A percentile compares a stretch with the other conserved stretches of the same genome.
phyloP scores from a whole-genome alignment of 257 asterid genomes.

The Nicotiana tomentosiformis region DNA sequence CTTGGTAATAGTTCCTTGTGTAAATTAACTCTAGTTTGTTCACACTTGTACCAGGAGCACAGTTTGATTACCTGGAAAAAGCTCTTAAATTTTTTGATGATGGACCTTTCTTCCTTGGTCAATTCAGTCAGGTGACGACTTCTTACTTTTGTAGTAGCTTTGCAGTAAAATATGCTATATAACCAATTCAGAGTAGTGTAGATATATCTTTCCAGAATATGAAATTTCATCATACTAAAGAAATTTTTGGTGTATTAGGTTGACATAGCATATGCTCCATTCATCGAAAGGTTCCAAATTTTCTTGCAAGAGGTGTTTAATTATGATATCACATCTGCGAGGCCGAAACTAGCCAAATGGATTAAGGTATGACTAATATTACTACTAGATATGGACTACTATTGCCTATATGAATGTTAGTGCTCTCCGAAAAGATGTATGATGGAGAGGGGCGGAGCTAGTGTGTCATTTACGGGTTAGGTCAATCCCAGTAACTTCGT shows the following conservation, averaged over 20 bases:
- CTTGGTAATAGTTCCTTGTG: background rate
- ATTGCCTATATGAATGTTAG: too few relatives aligned
- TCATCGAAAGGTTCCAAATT: slow-evolving; percentile 31
- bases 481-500: too few relatives aligned
- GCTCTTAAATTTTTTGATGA: slow-evolving; percentile 45
- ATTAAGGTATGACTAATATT: slow-evolving; percentile 28
- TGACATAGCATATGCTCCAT: slow-evolving; percentile 28
- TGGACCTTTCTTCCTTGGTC: slow-evolving; percentile 68
- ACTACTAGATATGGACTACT: too few relatives aligned
- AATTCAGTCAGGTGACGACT: slow-evolving; percentile 32
- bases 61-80: slow-evolving; percentile 50
- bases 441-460: too few relatives aligned
- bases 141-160: background rate
- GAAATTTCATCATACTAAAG: background rate
- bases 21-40: background rate
- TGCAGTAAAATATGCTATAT: background rate
- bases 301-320: slow-evolving; percentile 31
- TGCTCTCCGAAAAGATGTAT: too few relatives aligned
- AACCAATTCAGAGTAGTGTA: background rate
- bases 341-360: slow-evolving; percentile 57
- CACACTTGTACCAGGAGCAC: background rate
- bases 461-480: too few relatives aligned
- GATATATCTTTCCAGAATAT: background rate
- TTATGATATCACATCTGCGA: slow-evolving; percentile 47
- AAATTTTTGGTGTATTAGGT: slow-evolving; percentile 26